Evolutionary conservation across 2,329 filamentous ascomycete species (phyloP).

Genomic region (Phaeosphaeria sp.): DNA sequence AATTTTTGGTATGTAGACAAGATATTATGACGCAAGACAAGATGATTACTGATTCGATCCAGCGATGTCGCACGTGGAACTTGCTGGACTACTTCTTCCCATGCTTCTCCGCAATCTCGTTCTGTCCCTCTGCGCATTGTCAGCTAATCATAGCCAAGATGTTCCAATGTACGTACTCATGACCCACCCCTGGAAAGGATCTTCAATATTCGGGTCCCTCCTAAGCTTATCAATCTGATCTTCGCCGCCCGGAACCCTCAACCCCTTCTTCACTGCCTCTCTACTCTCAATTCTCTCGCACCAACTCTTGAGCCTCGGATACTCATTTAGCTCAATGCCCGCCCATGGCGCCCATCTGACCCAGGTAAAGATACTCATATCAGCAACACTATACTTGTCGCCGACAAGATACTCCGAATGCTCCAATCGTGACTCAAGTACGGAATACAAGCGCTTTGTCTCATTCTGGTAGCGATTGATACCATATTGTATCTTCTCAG

Average conservation of each 20-base stretch:
- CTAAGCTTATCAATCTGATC: conserved; percentile 34
- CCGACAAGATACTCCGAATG: conserved; percentile 62
- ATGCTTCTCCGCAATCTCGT: conserved; percentile 25
- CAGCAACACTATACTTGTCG: conserved; percentile 66
- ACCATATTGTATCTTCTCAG: conserved; percentile 79
- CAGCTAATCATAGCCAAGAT: neutral
- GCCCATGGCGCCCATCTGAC: conserved; percentile 65
- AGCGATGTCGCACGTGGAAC: too few species aligned
- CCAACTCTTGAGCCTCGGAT: conserved; percentile 62
- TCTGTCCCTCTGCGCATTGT: conserved; percentile 13
- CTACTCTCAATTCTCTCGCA: conserved; percentile 47
- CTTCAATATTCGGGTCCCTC: conserved; percentile 25
- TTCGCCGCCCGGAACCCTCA: conserved; percentile 27
- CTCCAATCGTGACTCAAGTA: conserved; percentile 73
- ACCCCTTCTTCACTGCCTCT: conserved; percentile 64
- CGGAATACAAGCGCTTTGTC: conserved; percentile 77
- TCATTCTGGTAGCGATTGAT: conserved; percentile 82
- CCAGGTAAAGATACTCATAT: conserved; percentile 80
- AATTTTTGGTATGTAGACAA: too few species aligned
- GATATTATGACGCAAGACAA: too few species aligned
- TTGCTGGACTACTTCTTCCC: conserved; percentile 11
- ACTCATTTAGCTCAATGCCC: conserved; percentile 72
- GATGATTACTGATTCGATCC: too few species aligned
- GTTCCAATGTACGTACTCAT: conserved; percentile 5
- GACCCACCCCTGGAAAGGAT: conserved; percentile 35